Evolutionary conservation across 495 filamentous ascomycete species (phyloP), one percentile per base, ranked within the genome.

Genomic region (Letharia columbiana): DNA sequence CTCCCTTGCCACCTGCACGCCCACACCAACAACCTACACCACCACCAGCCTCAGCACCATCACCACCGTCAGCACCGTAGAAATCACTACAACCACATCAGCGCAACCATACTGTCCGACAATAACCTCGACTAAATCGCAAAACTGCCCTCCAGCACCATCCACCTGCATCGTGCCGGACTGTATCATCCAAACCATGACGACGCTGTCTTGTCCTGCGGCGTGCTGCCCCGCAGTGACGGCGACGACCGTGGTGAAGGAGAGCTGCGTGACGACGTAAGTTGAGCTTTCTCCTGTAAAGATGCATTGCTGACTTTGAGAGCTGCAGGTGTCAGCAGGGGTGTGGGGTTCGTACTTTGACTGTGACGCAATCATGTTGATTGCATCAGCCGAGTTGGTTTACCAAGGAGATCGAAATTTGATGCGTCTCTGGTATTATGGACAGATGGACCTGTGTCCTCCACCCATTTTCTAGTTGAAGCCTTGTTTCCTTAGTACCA

Each of bases 71-170:
- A 35, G 12, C 31, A 3, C 49, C 49, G 49, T 28, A 4, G 23
- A 52, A 2, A 15, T 52, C 23, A 52, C 49, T 6, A 13, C 13
- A 2, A 31, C 4, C 23, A 37, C 52, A 56, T 35, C 52, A 33
- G 52, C 52, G 15, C 52, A 56, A 56, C 52, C 52, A 35, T 56
- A 56, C 31, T 56, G 52, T 13, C 52, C 52, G 8, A 56, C 52
- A 3, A 56, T 56, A 12, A 56, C 52, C 52, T 35, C 28, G 0
- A 56, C 52, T 9, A 56, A 56, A 18, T 37, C 52, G 31, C 52
- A 15, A 35, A 56, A 18, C 5, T 56, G 52, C 37, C 52, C 52
- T 6, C 52, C 52, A 8, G 31, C 52, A 18, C 52, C 52, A 17
- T 56, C 52, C 31, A 56, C 28, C 7, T 56, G 52, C 52, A 56